Evolutionary conservation across 192 early-diverging fungal species (phyloP).

Genomic region (Pilobolus umbonatus): DNA sequence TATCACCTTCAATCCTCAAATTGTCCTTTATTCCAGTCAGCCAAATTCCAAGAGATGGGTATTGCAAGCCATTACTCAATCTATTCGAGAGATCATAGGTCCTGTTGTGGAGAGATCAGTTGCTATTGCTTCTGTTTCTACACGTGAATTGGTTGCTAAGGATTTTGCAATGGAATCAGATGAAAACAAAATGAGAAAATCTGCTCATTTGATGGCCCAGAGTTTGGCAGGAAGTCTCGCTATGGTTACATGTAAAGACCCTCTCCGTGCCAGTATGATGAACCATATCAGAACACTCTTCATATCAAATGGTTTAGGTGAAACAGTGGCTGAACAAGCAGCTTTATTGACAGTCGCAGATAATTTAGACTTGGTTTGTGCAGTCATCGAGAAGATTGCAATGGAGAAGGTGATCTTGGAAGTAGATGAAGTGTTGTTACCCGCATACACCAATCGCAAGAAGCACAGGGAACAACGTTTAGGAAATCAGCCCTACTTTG

Average conservation of each 20-base stretch:
- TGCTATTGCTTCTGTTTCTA: slow-evolving; percentile 88
- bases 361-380: slow-evolving; percentile 92
- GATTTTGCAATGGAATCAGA: slow-evolving; percentile 95
- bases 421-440: slow-evolving; percentile 78
- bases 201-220: slow-evolving; percentile 95
- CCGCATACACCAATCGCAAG: slow-evolving; percentile 67
- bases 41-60: slow-evolving; percentile 88
- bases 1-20: slow-evolving; percentile 77
- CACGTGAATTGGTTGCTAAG: slow-evolving; percentile 88
- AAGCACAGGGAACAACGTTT: slow-evolving; percentile 78
- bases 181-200: slow-evolving; percentile 89
- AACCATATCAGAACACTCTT: slow-evolving; percentile 66
- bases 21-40: slow-evolving; percentile 74
- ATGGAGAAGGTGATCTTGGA: slow-evolving; percentile 94
- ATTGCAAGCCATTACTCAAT: slow-evolving; percentile 39
- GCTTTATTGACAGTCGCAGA: slow-evolving; percentile 82
- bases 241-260: slow-evolving; percentile 90
- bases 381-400: slow-evolving; percentile 92
- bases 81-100: slow-evolving; percentile 55
- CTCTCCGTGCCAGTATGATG: slow-evolving; percentile 80
- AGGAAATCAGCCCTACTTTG: slow-evolving; percentile 82
- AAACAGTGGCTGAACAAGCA: slow-evolving; percentile 77
- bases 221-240: slow-evolving; percentile 69
- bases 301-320: slow-evolving; percentile 69
- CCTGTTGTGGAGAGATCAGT: slow-evolving; percentile 93